Percentiles rank a stretch among this genome's conserved stretches.
Conservation (phyloP, 371 early-diverging fungal genomes). For the Phascolomyces articulosus region DNA sequence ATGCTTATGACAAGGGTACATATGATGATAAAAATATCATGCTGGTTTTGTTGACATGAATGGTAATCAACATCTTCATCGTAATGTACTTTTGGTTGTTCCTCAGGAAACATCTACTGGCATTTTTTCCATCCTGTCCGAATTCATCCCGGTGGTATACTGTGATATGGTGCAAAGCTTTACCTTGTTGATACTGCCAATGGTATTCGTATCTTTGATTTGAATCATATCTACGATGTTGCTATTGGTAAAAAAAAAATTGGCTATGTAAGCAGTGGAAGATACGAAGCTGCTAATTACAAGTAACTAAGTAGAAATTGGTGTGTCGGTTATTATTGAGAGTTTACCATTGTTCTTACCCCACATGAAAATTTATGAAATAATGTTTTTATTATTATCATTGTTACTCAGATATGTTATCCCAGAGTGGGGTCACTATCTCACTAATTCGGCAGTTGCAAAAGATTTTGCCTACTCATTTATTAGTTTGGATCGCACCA, state of each 20-base stretch:
- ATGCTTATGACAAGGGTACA: slow-evolving; percentile 14
- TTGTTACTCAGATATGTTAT: slow-evolving; percentile 4
- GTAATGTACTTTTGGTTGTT: slow-evolving; percentile 14
- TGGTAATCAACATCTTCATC: neutral
- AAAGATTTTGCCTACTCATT: slow-evolving; percentile 8
- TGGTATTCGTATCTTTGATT: slow-evolving; percentile 14
- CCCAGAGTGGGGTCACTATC: slow-evolving; percentile 9
- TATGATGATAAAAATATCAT: slow-evolving; percentile 12
- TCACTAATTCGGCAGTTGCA: neutral
- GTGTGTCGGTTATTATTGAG: neutral
- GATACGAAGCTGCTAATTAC: slow-evolving; percentile 11
- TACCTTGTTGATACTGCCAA: slow-evolving; percentile 12
- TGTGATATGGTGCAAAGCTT: slow-evolving; percentile 12
- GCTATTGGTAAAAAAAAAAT: slow-evolving; percentile 4
- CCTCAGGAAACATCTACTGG: neutral
- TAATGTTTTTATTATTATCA: neutral
- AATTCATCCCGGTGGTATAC: slow-evolving; percentile 13
- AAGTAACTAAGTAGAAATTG: slow-evolving; percentile 11
- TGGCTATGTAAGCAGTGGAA: slow-evolving; percentile 10
- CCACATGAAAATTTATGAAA: too few species aligned
- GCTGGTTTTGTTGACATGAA: slow-evolving; percentile 7
- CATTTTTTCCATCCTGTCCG: slow-evolving; percentile 6
- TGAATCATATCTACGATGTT: slow-evolving; percentile 14
- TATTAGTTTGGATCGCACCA: slow-evolving; percentile 8
- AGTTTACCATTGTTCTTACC: too few species aligned